These are phyloP conservation scores for Candida sonorensis DNA, from an alignment of 805 yeast genomes.

Conservation along the genomic window DNA sequence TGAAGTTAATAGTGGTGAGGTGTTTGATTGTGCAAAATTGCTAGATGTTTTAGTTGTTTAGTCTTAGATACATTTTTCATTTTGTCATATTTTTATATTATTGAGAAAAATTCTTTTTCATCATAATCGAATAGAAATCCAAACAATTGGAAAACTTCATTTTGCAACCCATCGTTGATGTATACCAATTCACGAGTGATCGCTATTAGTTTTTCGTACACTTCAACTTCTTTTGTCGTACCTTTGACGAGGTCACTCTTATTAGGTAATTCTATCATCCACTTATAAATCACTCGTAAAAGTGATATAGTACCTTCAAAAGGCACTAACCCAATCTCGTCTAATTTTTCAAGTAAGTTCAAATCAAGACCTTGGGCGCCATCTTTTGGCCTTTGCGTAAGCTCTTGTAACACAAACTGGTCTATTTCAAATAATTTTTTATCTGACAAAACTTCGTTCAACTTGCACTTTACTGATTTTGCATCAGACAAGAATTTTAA, in stretches of 20 bases:
- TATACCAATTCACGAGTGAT: no score
- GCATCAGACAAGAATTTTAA: no score
- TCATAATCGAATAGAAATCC: slow-evolving; percentile 21
- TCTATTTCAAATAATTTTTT: slow-evolving; percentile 9
- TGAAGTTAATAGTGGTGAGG: slow-evolving; percentile 59
- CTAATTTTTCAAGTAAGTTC: slow-evolving; percentile 9
- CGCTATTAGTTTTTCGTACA: no score
- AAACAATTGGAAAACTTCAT: slow-evolving; percentile 17
- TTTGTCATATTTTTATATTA: neutral
- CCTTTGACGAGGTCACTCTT: neutral
- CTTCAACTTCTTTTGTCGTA: slow-evolving; percentile 9
- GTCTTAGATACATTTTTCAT: neutral
- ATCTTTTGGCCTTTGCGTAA: slow-evolving; percentile 11
- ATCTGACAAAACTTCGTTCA: slow-evolving; percentile 5
- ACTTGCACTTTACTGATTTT: no score
- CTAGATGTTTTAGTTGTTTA: slow-evolving; percentile 57
- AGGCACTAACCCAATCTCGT: slow-evolving; percentile 14
- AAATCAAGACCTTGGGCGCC: slow-evolving; percentile 2
- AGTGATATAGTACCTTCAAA: slow-evolving; percentile 17
- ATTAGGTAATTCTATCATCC: slow-evolving; percentile 20
- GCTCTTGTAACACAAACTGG: slow-evolving; percentile 9
- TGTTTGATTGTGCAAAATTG: slow-evolving; percentile 61
- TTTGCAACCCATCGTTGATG: neutral
- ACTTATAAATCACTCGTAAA: slow-evolving; percentile 19
- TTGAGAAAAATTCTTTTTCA: neutral